phyloP scores from a whole-genome alignment of 108 stramenopile species.

The Cylindrotheca closterium region DNA sequence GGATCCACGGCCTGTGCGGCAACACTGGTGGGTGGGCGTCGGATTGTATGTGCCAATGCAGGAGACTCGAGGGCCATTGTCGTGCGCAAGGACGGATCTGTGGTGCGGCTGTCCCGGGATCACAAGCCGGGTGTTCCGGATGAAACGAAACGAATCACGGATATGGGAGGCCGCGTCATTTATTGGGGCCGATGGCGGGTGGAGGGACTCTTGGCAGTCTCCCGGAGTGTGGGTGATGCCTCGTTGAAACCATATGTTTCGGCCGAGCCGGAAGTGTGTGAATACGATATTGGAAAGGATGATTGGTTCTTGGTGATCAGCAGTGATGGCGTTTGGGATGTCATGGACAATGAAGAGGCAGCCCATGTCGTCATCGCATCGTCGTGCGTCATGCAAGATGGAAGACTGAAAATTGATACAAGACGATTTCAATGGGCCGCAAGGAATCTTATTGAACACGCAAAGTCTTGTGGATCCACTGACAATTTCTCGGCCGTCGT shows the following conservation, averaged over 20 bases:
- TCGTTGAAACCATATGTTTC: conserved; percentile 88
- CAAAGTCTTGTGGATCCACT: conserved; percentile 76
- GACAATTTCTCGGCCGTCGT: conserved; percentile 80
- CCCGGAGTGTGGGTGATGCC: conserved; percentile 92
- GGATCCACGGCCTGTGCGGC: conserved; percentile 84
- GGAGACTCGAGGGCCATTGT: conserved; percentile 95
- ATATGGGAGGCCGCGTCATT: conserved; percentile 89
- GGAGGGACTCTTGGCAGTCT: conserved; percentile 95
- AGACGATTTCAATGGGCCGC: conserved; percentile 83
- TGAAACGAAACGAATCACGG: conserved; percentile 87
- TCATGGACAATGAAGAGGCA: conserved; percentile 82
- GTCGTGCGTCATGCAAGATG: conserved; percentile 83
- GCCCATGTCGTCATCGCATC: conserved; percentile 83
- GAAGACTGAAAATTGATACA: conserved; percentile 67
- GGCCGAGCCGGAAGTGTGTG: conserved; percentile 79
- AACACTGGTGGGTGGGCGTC: conserved; percentile 65
- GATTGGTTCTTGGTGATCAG: conserved; percentile 89
- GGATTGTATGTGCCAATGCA: conserved; percentile 92
- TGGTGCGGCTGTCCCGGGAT: conserved; percentile 77
- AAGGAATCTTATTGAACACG: conserved; percentile 71
- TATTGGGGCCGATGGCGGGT: conserved; percentile 94
- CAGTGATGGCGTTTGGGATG: conserved; percentile 89
- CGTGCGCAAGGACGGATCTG: conserved; percentile 81
- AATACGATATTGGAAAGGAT: conserved; percentile 80
- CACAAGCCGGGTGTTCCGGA: conserved; percentile 93